Evolutionary conservation across 2,329 filamentous ascomycete genomes (phyloP).

Genomic region (Fusarium heterosporum): DNA sequence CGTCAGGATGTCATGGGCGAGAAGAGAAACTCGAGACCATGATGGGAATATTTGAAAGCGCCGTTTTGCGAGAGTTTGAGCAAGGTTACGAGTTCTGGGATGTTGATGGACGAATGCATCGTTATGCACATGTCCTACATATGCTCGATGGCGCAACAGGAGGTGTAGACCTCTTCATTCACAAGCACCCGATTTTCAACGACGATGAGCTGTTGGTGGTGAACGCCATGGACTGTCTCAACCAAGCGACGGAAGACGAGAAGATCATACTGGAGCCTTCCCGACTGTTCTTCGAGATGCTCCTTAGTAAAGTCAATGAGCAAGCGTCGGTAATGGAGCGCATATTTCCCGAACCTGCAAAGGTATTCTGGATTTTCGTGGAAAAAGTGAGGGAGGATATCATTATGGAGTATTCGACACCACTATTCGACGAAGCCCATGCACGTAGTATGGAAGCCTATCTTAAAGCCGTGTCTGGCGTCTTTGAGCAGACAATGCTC

Average conservation of each 20-base stretch:
- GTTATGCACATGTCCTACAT: slow-evolving; percentile 88
- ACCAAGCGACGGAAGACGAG: slow-evolving; percentile 71
- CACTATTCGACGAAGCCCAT: slow-evolving; percentile 88
- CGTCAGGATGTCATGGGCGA: slow-evolving; percentile 77
- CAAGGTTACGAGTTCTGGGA: slow-evolving; percentile 91
- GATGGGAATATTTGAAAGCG: slow-evolving; percentile 87
- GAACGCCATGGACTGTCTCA: slow-evolving; percentile 84
- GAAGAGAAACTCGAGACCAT: slow-evolving; percentile 79
- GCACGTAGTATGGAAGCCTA: slow-evolving; percentile 80
- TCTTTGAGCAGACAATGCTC: slow-evolving; percentile 86
- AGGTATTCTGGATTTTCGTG: slow-evolving; percentile 82
- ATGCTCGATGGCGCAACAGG: slow-evolving; percentile 83
- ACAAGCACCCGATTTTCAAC: slow-evolving; percentile 86
- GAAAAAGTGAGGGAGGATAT: slow-evolving; percentile 87
- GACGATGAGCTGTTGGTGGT: slow-evolving; percentile 74
- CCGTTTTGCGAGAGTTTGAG: slow-evolving; percentile 91
- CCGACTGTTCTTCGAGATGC: slow-evolving; percentile 79
- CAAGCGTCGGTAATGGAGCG: slow-evolving; percentile 83
- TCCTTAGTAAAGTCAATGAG: slow-evolving; percentile 83
- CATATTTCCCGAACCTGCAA: slow-evolving; percentile 78
- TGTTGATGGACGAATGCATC: slow-evolving; percentile 86
- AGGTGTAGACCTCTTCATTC: slow-evolving; percentile 85
- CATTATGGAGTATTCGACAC: slow-evolving; percentile 85
- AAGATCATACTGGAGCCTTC: slow-evolving; percentile 81
- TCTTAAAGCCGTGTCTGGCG: slow-evolving; percentile 84